Evolutionary conservation across 2,329 filamentous ascomycete species (phyloP), one percentile per base, ranked within the genome.

Genomic region (Malbranchea zuffiana): DNA sequence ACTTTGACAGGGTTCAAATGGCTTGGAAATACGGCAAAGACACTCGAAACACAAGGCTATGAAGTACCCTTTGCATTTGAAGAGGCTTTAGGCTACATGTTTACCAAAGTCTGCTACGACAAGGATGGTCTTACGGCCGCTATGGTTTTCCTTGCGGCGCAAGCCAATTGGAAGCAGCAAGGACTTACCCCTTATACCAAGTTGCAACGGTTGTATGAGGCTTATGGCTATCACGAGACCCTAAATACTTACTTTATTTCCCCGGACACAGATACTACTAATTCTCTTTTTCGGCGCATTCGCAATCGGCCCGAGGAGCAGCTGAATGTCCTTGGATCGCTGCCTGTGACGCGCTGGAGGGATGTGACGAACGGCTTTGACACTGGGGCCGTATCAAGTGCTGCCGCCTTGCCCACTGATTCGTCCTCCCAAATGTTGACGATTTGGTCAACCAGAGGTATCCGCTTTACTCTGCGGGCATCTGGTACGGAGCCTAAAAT

Each of bases 401-500:
- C 58, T 20, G 74, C 75, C 2, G 59, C 63, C 33, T 55, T 80
- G 23, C 75, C 75, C 1, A 63, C 71, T 16, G 72, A 75, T 45
- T 60, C 61, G 13, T 64, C 55, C 8, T 74, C 68, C 39, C 73
- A 79, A 58, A 80, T 80, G 75, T 68, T 80, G 47, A 79, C 75
- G 2, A 46, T 64, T 24, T 74, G 75, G 60, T 52, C 78, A 26
- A 66, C 73, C 18, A 66, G 66, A 13, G 54, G 58, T 17, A 50
- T 75, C 8, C 65, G 70, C 16, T 76, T 78, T 47, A 78, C 74
- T 2, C 63, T 76, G 15, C 57, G 75, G 46, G 73, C 68, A 1
- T 77, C 73, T 2, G 75, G 75, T 2, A 80, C 75, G 2, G 75
- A 80, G 53, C 75, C 75, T 0, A 80, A 80, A 61, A 75, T 80